Percentiles rank a stretch among this genome's conserved stretches.
Conservation (phyloP, 1,139 yeast species). For the Debaryomyces singareniensis region DNA sequence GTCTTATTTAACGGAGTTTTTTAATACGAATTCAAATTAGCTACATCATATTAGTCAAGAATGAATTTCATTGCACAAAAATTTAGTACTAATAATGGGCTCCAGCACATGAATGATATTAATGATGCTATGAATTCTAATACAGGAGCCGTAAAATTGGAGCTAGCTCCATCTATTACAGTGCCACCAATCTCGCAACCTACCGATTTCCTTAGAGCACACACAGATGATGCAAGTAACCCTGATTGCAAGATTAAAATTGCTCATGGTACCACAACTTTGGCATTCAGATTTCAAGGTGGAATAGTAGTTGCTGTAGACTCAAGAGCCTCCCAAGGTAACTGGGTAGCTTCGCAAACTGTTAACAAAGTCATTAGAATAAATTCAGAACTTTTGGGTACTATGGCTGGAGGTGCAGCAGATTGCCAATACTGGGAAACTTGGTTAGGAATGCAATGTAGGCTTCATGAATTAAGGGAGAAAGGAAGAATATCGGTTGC, state of each 20-base stretch:
- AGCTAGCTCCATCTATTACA: conserved; percentile 58
- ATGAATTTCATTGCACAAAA: conserved; percentile 41
- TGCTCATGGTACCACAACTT: conserved; percentile 97
- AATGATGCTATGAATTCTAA: conserved; percentile 18
- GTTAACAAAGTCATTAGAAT: conserved; percentile 96
- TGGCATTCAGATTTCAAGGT: conserved; percentile 92
- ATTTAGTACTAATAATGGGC: conserved; percentile 27
- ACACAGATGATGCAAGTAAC: conserved; percentile 87
- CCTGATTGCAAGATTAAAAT: conserved; percentile 94
- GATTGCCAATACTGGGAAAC: conserved; percentile 99
- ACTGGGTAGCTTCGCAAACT: conserved; percentile 97
- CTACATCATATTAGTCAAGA: no score
- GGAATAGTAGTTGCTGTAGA: conserved; percentile 97
- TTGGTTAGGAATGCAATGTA: conserved; percentile 95
- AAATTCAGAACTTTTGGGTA: conserved; percentile 90
- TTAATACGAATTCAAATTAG: neutral
- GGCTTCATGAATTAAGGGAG: conserved; percentile 89
- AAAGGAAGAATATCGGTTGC: conserved; percentile 94
- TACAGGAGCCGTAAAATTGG: conserved; percentile 21
- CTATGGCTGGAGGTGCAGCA: conserved; percentile 99
- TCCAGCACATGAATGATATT: conserved; percentile 23
- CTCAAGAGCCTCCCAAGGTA: conserved; percentile 97
- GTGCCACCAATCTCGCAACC: conserved; percentile 88
- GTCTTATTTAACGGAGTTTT: neutral
- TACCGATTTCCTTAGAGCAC: conserved; percentile 93